Conservation (phyloP, 1,284 basidiomycete genomes). For the Malassezia pachydermatis region DNA sequence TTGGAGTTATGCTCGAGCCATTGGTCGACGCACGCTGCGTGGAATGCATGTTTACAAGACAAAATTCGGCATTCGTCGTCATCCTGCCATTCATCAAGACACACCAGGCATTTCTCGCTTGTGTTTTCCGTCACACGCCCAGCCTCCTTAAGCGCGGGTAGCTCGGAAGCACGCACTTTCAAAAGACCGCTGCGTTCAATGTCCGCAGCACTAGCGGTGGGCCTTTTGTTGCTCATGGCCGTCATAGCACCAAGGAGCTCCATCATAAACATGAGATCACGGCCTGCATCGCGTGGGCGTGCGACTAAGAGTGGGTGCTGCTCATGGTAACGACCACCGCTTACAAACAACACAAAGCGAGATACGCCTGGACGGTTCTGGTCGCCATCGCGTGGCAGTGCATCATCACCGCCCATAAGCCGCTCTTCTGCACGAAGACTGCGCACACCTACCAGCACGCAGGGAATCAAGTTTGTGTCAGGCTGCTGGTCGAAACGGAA, state of each 20-base stretch:
- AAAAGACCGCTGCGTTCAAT: conserved; percentile 31
- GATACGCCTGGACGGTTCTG: conserved; percentile 14
- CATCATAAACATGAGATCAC: conserved; percentile 45
- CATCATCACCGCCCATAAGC: conserved; percentile 16
- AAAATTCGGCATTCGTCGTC: conserved; percentile 35
- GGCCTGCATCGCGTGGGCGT: conserved; percentile 29
- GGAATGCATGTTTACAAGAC: conserved; percentile 39
- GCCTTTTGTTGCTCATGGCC: conserved; percentile 30
- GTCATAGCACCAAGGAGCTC: conserved; percentile 39
- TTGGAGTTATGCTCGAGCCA: conserved; percentile 36
- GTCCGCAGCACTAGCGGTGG: conserved; percentile 33
- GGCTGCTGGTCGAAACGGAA: conserved; percentile 35
- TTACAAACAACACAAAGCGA: conserved; percentile 43
- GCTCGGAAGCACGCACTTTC: conserved; percentile 24
- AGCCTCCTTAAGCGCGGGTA: conserved; percentile 17
- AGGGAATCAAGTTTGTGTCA: conserved; percentile 30
- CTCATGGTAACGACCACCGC: conserved; percentile 38
- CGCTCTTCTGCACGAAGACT: conserved; percentile 31
- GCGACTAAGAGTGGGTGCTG: conserved; percentile 39
- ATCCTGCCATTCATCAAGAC: conserved; percentile 41
- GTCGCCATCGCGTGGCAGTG: not conserved
- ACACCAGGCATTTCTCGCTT: conserved; percentile 38
- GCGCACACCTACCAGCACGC: conserved; percentile 42
- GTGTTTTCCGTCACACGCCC: conserved; percentile 40
- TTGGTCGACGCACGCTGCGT: conserved; percentile 31